Percentiles rank a stretch among this genome's conserved stretches.
phyloP scores from a whole-genome alignment of 495 filamentous ascomycete genomes.

The Aspergillus avenaceus region DNA sequence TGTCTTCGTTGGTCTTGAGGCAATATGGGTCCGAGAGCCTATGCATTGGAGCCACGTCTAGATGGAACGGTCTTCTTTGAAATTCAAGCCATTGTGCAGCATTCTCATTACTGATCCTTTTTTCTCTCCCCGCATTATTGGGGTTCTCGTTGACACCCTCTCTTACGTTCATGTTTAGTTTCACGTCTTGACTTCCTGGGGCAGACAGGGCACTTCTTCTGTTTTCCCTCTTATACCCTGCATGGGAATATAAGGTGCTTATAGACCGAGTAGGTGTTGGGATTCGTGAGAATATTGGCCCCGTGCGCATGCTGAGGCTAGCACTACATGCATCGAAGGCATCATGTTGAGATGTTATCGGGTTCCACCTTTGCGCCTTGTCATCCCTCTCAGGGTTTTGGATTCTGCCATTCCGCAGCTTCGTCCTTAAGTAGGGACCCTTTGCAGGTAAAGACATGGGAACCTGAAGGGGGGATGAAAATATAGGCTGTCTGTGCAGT shows the following conservation, averaged over 20 bases:
- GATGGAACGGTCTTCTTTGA: not conserved
- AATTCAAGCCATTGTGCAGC: not conserved
- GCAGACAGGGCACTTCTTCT: slow-evolving; percentile 13
- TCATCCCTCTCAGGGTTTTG: too few species aligned
- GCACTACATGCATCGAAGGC: too few species aligned
- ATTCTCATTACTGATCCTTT: not conserved
- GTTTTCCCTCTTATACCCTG: slow-evolving; percentile 13
- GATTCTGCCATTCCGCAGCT: too few species aligned
- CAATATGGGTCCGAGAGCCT: not conserved
- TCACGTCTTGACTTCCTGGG: slow-evolving; percentile 1
- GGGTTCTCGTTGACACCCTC: not conserved
- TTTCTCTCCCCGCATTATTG: not conserved
- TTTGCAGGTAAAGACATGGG: not conserved
- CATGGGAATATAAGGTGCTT: slow-evolving; percentile 10
- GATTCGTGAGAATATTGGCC: slow-evolving; percentile 9
- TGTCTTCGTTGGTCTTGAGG: not conserved
- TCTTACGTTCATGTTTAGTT: not conserved
- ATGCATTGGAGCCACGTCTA: not conserved
- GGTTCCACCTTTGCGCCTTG: too few species aligned
- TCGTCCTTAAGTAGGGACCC: too few species aligned
- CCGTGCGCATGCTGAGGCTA: not conserved
- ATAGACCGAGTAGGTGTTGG: slow-evolving; percentile 13
- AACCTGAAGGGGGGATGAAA: not conserved
- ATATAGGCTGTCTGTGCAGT: not conserved
- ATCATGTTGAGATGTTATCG: too few species aligned